Evolutionary conservation across 176 grass and related monocot genomes (phyloP), one percentile per base, ranked within the genome.

Genomic region (Paspalum notatum): DNA sequence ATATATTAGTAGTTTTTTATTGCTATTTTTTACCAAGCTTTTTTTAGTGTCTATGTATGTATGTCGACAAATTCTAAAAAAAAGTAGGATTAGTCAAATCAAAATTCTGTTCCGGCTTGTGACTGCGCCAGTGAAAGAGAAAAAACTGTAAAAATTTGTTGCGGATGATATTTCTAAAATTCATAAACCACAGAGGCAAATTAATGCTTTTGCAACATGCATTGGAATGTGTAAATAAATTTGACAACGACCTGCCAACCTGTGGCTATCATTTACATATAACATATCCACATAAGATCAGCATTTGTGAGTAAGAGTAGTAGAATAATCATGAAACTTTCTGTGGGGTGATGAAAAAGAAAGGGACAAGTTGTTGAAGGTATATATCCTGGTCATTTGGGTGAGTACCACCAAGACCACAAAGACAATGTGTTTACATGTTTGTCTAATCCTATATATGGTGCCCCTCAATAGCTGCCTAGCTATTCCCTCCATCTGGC

Each of bases 241-340:
- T 11, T 49, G 24, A 72, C 13, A 41, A 6, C 32, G 0, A n/a
- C 8, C 9, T 10, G 38, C 20, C 32, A 0, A n/a, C 8, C 9
- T 10, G 38, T 42, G 46, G 25, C 15, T 27, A 72, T 18, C 25
- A 37, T 16, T 24, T 66, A 42, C 16, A n/a, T 37, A 32, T 24
- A 42, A 42, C 16, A n/a, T 37, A 32, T 74, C 51, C 24, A 55
- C 32, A 67, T 42, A 67, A 9, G 37, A 67, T 79, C 77, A 42
- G 2, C 2, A 54, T 24, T 42, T 67, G 9, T 17, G 49, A 56
- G 38, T 4, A 80, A 44, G 8, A 80, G 8, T 39, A 80, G 39
- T 54, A 42, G 10, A 42, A 49, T 20, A 55, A 56, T 80, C 63
- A 68, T 80, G n/a, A 55, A 16, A 80, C 77, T 80, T 80, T 44